Conservation (phyloP, 2,329 filamentous ascomycete genomes). For the Neopestalotiopsis sp. region DNA sequence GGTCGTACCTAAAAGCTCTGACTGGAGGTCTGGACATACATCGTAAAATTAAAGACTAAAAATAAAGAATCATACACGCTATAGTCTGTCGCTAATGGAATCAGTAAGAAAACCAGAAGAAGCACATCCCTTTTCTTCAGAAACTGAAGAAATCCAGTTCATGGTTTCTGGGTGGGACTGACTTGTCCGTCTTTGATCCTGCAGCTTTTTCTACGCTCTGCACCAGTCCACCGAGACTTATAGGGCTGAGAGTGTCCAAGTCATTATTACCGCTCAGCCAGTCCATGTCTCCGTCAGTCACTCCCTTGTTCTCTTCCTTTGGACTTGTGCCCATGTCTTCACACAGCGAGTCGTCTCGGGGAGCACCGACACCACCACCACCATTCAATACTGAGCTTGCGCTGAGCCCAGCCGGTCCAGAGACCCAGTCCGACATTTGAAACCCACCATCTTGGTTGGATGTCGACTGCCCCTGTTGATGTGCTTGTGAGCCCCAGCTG, state of each 20-base stretch:
- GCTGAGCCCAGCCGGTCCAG: conserved; percentile 35
- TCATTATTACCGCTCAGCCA: conserved; percentile 30
- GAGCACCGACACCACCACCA: background rate
- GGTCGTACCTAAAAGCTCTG: background rate
- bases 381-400: conserved; percentile 32
- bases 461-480: conserved; percentile 25
- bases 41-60: background rate
- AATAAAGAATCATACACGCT: background rate
- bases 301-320: background rate
- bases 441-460: conserved; percentile 30
- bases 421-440: conserved; percentile 32
- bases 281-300: conserved; percentile 23
- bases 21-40: background rate
- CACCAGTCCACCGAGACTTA: conserved; percentile 36
- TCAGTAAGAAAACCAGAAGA: background rate
- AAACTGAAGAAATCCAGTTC: conserved; percentile 49
- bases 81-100: background rate
- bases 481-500: conserved; percentile 34
- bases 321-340: conserved; percentile 13
- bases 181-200: conserved; percentile 14
- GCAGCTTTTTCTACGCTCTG: conserved; percentile 28
- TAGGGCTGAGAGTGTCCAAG: conserved; percentile 33
- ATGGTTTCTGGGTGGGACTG: conserved; percentile 36
- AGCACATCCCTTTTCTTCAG: conserved; percentile 18
- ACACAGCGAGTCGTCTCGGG: background rate